phyloP scores from a whole-genome alignment of 2,329 filamentous ascomycete species.

The Arthrobotrys entomopaga region DNA sequence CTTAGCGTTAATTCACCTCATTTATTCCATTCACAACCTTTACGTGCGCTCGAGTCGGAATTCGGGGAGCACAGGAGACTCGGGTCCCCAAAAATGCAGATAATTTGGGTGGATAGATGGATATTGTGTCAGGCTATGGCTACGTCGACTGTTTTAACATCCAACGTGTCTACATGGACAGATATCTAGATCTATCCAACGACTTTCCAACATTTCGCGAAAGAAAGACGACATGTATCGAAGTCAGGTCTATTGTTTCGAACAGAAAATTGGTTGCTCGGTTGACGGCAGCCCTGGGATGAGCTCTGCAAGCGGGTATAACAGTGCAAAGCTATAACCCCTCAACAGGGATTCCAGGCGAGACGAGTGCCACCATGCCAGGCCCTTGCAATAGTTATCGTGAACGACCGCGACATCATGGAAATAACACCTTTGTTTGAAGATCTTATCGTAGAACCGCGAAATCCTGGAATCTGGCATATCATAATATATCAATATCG shows the following conservation, averaged over 20 bases:
- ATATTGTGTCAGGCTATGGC: no score
- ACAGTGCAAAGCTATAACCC: conserved; percentile 8
- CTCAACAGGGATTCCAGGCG: conserved; percentile 15
- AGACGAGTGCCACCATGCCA: conserved; percentile 6
- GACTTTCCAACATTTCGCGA: not conserved
- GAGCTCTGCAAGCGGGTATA: no score
- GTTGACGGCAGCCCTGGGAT: no score
- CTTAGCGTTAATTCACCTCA: conserved; percentile 20
- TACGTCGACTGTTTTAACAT: not conserved
- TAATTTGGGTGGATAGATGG: not conserved
- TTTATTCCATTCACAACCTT: conserved; percentile 11
- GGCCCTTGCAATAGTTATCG: not conserved
- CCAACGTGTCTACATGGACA: not conserved
- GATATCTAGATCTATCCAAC: conserved; percentile 12
- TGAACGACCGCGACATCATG: conserved; percentile 16
- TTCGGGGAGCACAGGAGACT: conserved; percentile 33
- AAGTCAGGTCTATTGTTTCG: no score
- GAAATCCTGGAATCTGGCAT: conserved; percentile 6
- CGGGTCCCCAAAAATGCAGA: conserved; percentile 8
- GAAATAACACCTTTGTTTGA: conserved; percentile 16
- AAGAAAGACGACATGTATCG: not conserved
- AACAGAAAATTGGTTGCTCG: no score
- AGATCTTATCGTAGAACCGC: conserved; percentile 30
- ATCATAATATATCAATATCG: conserved; percentile 9
- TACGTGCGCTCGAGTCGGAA: conserved; percentile 10